These are phyloP conservation scores for Craspedostauros australis DNA, from an alignment of 108 stramenopile species.

Conservation along the genomic window DNA sequence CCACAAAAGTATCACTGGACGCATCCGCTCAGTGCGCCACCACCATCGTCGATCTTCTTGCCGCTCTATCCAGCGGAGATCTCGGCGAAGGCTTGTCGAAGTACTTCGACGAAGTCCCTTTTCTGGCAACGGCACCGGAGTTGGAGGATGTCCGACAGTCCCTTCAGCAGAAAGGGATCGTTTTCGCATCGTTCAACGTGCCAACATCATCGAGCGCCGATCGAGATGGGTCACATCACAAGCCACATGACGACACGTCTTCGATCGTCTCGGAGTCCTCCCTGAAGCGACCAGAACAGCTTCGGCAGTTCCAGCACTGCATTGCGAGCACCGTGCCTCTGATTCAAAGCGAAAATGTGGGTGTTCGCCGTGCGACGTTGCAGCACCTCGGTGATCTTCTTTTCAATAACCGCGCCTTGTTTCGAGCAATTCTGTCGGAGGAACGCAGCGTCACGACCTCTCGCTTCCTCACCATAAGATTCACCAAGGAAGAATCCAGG, in stretches of 20 bases:
- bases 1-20: too few relatives aligned
- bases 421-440: conserved; percentile 49
- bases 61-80: conserved; percentile 42
- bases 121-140: conserved; percentile 46
- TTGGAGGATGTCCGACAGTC: conserved; percentile 39
- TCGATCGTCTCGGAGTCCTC: too few relatives aligned
- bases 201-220: too few relatives aligned
- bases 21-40: too few relatives aligned
- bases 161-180: conserved; percentile 51
- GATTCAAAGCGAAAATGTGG: conserved; percentile 60
- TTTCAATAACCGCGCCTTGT: conserved; percentile 60
- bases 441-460: conserved; percentile 50
- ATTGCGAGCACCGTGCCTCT: too few relatives aligned
- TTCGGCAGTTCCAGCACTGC: too few relatives aligned
- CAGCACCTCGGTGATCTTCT: conserved; percentile 60
- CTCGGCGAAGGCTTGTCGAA: conserved; percentile 36
- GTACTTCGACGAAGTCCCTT: conserved; percentile 65
- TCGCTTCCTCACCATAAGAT: conserved; percentile 58
- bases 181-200: too few relatives aligned
- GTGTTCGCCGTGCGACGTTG: conserved; percentile 63
- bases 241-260: too few relatives aligned
- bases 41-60: too few relatives aligned
- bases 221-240: too few relatives aligned
- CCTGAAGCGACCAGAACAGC: too few relatives aligned
- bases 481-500: background rate